These are phyloP conservation scores for Phanerochaete carnosa DNA, from an alignment of 768 basidiomycete genomes.

Conservation along the genomic window DNA sequence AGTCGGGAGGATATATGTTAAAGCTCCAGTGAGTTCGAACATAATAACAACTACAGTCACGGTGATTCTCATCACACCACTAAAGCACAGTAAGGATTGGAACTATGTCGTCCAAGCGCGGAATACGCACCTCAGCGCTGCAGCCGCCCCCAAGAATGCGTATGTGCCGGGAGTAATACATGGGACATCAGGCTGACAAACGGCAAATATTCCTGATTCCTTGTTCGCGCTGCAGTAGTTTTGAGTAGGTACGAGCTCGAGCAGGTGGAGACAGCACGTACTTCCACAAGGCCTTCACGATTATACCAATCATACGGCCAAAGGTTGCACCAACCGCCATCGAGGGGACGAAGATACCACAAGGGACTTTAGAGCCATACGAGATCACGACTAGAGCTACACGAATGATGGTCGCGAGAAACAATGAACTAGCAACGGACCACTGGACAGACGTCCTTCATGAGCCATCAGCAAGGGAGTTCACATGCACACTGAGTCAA, in stretches of 20 bases:
- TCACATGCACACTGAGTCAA: background rate
- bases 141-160: conserved; percentile 95
- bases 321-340: conserved; percentile 99
- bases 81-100: conserved; percentile 24
- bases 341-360: conserved; percentile 97
- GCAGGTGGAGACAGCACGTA: conserved; percentile 27
- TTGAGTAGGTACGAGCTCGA: background rate
- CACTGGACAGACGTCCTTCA: conserved; percentile 84
- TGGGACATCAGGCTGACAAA: conserved; percentile 87
- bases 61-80: conserved; percentile 95
- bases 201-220: conserved; percentile 81
- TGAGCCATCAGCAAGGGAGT: conserved; percentile 1
- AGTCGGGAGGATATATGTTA: conserved; percentile 95
- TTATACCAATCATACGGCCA: conserved; percentile 94
- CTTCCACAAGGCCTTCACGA: conserved; percentile 92
- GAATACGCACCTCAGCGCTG: conserved; percentile 73
- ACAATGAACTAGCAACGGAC: conserved; percentile 89
- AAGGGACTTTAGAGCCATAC: conserved; percentile 95
- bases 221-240: conserved; percentile 69
- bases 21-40: conserved; percentile 96
- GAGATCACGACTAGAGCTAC: conserved; percentile 85
- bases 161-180: conserved; percentile 99
- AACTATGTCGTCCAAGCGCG: background rate
- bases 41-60: conserved; percentile 99
- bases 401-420: conserved; percentile 89